Evolutionary conservation across 257 asterid species (phyloP), one percentile per base, ranked within the genome.

Genomic region (Euphrasia confusa): DNA sequence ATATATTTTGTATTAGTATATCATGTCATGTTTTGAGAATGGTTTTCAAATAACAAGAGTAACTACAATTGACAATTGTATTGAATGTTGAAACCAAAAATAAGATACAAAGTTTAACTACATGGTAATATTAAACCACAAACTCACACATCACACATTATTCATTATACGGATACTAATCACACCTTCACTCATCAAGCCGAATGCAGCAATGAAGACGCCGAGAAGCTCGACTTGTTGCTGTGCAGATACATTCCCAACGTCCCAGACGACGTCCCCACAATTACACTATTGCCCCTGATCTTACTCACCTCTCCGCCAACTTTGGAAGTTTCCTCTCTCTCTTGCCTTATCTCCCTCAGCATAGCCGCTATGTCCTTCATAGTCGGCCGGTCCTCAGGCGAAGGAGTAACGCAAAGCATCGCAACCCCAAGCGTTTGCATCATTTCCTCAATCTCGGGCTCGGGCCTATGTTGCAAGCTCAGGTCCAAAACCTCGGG

Each of bases 311-410:
- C 77, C 15, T 67, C 65, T 59, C 40, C 69, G 3, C 70, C 60
- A 37, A 54, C 70, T 40, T 54, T 68, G 35, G 75, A 69, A 26
- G 44, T 61, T 61, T 86, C 94, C 61, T 89, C 86, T 59, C 85
- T 78, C 28, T 83, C 95, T 0, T 70, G 84, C 78, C 91, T 81
- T 61, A 89, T 81, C 71, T 89, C 97, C 75, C 71, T 78, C 3
- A 89, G 77, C 97, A 89, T 84, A 10, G 95, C 97, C 0, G 94
- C 85, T 4, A 84, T 73, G 63, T 89, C 97, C 71, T 81, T 89
- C 95, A 89, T 84, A 2, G 87, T 75, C 4, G 97, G 97, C 75
- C 97, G 78, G 27, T 89, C 94, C 1, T 81, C 82, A 0, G 96
- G 96, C 1, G 72, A 60, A 2, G 88, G 89, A 26, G 84, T 74